A percentile compares a stretch with the other conserved stretches of the same genome.
Conservation (phyloP, 768 basidiomycete genomes). For the Lepiota brunneoincarnata region DNA sequence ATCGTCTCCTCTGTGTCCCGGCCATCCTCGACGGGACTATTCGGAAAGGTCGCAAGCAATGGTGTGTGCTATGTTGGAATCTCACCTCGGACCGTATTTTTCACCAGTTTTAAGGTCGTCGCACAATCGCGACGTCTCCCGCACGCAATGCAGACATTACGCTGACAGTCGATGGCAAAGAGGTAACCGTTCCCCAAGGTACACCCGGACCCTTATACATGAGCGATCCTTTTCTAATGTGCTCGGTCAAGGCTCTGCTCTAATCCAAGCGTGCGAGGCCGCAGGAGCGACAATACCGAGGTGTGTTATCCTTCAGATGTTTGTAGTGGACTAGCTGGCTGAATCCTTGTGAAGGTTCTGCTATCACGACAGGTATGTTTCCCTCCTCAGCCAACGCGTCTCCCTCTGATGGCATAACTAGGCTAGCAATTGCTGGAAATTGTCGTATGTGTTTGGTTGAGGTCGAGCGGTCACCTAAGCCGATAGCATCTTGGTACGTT, state of each 20-base stretch:
- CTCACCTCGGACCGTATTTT: neutral
- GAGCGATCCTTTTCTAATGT: neutral
- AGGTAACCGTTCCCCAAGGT: slow-evolving; percentile 97
- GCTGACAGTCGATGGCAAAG: slow-evolving; percentile 93
- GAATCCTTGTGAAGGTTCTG: slow-evolving; percentile 54
- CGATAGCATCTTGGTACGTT: slow-evolving; percentile 84
- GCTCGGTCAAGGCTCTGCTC: slow-evolving; percentile 68
- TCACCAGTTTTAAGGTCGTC: slow-evolving; percentile 40
- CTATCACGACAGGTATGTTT: slow-evolving; percentile 75
- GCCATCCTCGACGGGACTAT: slow-evolving; percentile 64
- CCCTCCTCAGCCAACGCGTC: neutral
- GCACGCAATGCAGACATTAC: slow-evolving; percentile 77
- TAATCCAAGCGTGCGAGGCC: slow-evolving; percentile 95
- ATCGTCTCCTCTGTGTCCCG: slow-evolving; percentile 59
- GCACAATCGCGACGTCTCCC: slow-evolving; percentile 65
- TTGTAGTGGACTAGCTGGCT: slow-evolving; percentile 16
- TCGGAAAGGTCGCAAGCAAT: slow-evolving; percentile 55
- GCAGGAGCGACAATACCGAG: slow-evolving; percentile 80
- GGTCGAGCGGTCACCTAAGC: slow-evolving; percentile 93
- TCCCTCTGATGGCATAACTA: slow-evolving; percentile 23
- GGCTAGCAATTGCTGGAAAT: slow-evolving; percentile 95
- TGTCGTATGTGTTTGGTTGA: slow-evolving; percentile 99
- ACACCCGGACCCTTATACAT: slow-evolving; percentile 23
- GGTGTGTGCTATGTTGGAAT: slow-evolving; percentile 10
- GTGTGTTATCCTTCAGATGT: slow-evolving; percentile 33